A percentile compares a stretch with the other conserved stretches of the same genome.
phyloP scores from a whole-genome alignment of 768 basidiomycete species.

The Lentinula sp. region DNA sequence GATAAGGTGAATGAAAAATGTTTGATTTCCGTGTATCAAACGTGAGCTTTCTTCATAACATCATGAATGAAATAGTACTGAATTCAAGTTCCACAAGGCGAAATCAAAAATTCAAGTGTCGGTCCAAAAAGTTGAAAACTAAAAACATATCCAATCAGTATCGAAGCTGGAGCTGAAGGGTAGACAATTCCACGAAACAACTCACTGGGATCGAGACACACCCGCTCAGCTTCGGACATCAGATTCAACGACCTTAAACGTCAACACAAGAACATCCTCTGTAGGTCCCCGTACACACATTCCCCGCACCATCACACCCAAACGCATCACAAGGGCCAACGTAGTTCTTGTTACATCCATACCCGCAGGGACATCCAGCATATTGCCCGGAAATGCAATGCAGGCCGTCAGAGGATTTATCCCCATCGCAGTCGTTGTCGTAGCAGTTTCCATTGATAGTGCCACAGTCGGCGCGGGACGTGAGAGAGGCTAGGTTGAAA shows the following conservation, averaged over 20 bases:
- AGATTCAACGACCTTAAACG: background rate
- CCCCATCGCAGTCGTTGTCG: background rate
- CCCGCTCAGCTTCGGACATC: no score
- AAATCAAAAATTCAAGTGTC: no score
- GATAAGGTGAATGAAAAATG: no score
- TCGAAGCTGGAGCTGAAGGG: no score
- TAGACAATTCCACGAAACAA: no score
- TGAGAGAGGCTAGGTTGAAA: background rate
- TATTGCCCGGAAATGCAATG: background rate
- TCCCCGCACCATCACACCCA: background rate
- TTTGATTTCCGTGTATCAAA: no score
- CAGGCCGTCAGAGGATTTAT: background rate
- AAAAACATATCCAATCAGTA: no score
- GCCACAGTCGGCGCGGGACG: background rate
- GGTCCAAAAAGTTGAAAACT: no score
- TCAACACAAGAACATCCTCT: background rate
- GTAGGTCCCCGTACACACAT: background rate
- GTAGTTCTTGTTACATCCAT: background rate
- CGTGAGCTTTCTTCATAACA: no score
- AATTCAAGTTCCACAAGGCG: no score
- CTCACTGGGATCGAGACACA: no score
- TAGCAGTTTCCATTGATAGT: background rate
- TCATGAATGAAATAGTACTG: no score
- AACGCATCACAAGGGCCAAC: background rate
- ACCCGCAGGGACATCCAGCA: background rate